A percentile compares a stretch with the other conserved stretches of the same genome.
Conservation (phyloP, 2,329 filamentous ascomycete genomes). For the Talaromyces sp. region DNA sequence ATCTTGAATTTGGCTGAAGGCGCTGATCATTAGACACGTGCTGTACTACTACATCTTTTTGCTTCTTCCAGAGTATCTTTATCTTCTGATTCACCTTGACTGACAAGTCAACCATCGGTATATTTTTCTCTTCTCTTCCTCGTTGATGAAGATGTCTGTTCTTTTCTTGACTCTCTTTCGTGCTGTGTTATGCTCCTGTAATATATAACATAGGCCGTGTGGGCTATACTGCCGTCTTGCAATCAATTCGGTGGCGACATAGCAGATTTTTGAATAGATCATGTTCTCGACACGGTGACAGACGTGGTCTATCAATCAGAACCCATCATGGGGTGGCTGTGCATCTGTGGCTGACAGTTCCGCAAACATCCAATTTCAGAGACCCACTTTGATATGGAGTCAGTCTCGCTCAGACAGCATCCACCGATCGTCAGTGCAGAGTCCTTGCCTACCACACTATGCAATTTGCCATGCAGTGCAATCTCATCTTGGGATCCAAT, state of each 20-base stretch:
- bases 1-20: constrained; percentile 10
- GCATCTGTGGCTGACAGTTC: neutral
- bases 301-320: neutral
- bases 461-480: neutral
- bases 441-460: neutral
- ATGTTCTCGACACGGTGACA: neutral
- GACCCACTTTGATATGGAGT: neutral
- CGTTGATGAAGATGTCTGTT: neutral
- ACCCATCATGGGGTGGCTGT: neutral
- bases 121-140: neutral
- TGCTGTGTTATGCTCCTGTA: neutral
- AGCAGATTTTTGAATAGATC: neutral
- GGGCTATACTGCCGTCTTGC: neutral
- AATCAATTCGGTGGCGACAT: neutral
- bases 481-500: neutral
- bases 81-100: neutral
- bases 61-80: neutral
- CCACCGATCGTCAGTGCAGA: neutral
- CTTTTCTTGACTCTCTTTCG: neutral
- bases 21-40: constrained; percentile 10
- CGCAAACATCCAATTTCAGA: neutral
- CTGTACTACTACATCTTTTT: constrained; percentile 8
- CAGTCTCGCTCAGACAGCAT: too few species aligned
- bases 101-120: neutral
- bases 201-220: constrained; percentile 11